Percentiles rank a stretch among this genome's conserved stretches.
Conservation (phyloP, 169 alveolate genomes). For the Plasmodium sp. region DNA sequence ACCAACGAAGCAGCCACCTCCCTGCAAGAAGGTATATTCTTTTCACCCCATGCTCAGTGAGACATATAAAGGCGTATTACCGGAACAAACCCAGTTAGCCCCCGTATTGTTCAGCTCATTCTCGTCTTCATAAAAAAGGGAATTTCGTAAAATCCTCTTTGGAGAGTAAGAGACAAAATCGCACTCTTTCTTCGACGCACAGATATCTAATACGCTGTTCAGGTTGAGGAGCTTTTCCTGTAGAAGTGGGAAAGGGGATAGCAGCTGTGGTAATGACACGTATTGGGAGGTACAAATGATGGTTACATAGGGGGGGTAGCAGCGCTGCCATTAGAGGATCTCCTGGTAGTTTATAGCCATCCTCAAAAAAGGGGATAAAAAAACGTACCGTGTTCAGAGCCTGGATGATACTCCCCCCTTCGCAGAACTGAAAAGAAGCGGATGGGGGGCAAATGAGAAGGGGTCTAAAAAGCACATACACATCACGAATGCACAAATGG, state of each 20-base stretch:
- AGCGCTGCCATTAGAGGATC: background rate
- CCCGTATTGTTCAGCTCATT: conserved; percentile 33
- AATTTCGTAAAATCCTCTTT: conserved; percentile 30
- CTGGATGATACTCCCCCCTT: conserved; percentile 22
- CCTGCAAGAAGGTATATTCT: background rate
- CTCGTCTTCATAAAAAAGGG: conserved; percentile 56
- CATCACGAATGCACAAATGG: background rate
- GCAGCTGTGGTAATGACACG: background rate
- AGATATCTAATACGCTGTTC: conserved; percentile 34
- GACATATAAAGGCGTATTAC: background rate
- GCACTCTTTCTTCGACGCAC: conserved; percentile 35
- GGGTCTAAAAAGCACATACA: background rate
- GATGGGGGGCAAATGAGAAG: background rate
- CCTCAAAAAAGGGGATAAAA: background rate
- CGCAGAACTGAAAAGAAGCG: conserved; percentile 39
- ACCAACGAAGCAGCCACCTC: background rate
- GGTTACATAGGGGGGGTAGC: background rate
- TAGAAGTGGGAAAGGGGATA: background rate
- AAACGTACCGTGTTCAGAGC: conserved; percentile 21
- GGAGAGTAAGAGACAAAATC: conserved; percentile 51
- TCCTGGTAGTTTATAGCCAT: background rate
- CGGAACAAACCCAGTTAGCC: conserved; percentile 60
- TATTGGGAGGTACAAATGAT: background rate
- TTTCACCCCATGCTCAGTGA: background rate
- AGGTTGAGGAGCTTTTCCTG: conserved; percentile 28